Base-by-base conservation (phyloP, 345 rosid genomes). In the Microthlaspi erraticum region DNA sequence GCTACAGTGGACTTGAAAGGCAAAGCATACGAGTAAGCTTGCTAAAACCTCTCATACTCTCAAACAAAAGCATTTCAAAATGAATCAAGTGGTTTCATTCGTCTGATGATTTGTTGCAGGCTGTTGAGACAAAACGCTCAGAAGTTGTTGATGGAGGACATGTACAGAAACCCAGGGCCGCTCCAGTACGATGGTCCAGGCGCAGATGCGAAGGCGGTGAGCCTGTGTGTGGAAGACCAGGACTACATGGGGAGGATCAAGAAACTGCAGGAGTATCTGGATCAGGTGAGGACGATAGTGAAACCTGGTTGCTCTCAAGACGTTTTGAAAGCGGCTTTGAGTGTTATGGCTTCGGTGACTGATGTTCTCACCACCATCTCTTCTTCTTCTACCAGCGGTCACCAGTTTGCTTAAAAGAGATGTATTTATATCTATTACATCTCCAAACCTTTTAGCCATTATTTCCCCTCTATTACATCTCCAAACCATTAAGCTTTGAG, bases 221-320 rank as follows among this genome's bases (percentile, higher is more conserved):
- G 78, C 54, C 84, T 91, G 23, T 89, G 89, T 54, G 96, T 94
- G 56, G 99, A 94, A 83, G 99, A 94, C 74, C 93, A 87, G 71
- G 99, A 94, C 80, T 94, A 94, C 87, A 91, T 91, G 96, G 99
- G 99, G 31, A 84, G 96, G 69, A 91, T 91, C 72, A 91, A 91
- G 87, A 76, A 86, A 78, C 83, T 94, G 60, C 96, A 91, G 73
- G 93, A 81, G 81, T 86, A 91, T 74, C 91, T 94, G 2, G 96
- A 89, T 71, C 83, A 89, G 96, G 83, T 93, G 54, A 86, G 93
- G 61, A 83, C 90, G 18, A 83, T 94, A 1, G 97, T 94, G 78
- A 91, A 88, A 53, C 99, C 99, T 20, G 97, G 99, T 16, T 94
- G 97, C 72, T 87, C 99, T 10, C 99, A 84, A 74, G 98, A 94